These are phyloP conservation scores for Hypoxylon sp. DNA, from an alignment of 2,329 filamentous ascomycete species.

Conservation along the genomic window DNA sequence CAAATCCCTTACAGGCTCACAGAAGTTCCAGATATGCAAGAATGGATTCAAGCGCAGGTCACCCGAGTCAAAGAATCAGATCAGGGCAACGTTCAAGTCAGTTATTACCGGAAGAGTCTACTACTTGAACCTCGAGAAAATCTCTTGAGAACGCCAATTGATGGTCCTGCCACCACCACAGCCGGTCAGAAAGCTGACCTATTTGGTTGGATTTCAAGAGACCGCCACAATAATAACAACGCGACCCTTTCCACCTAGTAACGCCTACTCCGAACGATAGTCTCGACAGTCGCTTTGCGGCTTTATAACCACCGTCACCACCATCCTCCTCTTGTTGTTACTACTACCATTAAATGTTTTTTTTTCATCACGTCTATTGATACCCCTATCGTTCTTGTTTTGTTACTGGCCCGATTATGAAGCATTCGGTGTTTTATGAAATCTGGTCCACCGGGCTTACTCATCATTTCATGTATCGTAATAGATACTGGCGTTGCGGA, in stretches of 20 bases:
- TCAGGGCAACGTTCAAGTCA: constrained; percentile 70
- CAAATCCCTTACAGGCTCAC: constrained; percentile 91
- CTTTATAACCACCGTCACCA: constrained; percentile 9
- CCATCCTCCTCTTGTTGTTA: constrained; percentile 11
- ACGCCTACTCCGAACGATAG: neutral
- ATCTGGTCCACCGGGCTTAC: constrained; percentile 40
- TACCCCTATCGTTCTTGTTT: constrained; percentile 52
- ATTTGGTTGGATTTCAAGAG: constrained; percentile 67
- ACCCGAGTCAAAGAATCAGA: constrained; percentile 77
- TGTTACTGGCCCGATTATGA: constrained; percentile 45
- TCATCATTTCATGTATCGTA: constrained; percentile 47
- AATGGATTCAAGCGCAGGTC: constrained; percentile 90
- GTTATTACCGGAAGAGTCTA: constrained; percentile 85
- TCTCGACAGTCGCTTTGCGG: neutral
- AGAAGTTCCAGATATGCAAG: constrained; percentile 89
- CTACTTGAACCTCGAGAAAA: constrained; percentile 82
- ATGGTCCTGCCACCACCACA: constrained; percentile 49
- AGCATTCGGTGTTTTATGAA: constrained; percentile 50
- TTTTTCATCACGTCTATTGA: constrained; percentile 52
- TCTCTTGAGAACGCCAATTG: constrained; percentile 53
- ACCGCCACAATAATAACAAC: constrained; percentile 55
- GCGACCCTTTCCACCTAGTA: constrained; percentile 47
- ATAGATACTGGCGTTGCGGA: constrained; percentile 47
- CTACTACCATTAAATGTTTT: constrained; percentile 16
- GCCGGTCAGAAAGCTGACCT: constrained; percentile 58